Evolutionary conservation across 2,329 filamentous ascomycete species (phyloP).

Genomic region (Aspergillus vadensis): DNA sequence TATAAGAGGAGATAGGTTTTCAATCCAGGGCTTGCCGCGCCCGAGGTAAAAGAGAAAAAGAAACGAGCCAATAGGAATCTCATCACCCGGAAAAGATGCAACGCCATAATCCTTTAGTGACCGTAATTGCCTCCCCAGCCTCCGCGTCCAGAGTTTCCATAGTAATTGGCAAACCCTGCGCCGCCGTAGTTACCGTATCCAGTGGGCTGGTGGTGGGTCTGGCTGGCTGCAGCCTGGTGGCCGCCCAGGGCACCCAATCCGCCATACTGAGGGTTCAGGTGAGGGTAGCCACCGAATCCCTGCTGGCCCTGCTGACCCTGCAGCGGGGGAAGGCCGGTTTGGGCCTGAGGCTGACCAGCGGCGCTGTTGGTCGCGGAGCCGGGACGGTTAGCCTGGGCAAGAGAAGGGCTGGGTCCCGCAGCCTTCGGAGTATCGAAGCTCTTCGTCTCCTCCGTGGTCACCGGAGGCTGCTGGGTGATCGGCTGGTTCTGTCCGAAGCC

Average conservation of each 20-base stretch:
- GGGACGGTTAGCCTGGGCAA: slow-evolving; percentile 64
- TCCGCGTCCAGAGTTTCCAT: slow-evolving; percentile 46
- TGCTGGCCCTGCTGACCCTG: slow-evolving; percentile 57
- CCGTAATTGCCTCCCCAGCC: slow-evolving; percentile 53
- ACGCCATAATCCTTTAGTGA: slow-evolving; percentile 40
- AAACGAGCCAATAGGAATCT: slow-evolving; percentile 32
- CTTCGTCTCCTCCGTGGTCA: slow-evolving; percentile 58
- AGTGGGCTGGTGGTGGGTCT: slow-evolving; percentile 44
- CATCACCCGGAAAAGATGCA: slow-evolving; percentile 30
- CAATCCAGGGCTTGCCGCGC: slow-evolving; percentile 13
- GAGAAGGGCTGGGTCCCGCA: slow-evolving; percentile 61
- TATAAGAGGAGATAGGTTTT: slow-evolving; percentile 17
- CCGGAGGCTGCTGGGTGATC: slow-evolving; percentile 52
- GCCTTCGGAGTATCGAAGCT: slow-evolving; percentile 60
- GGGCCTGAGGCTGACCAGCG: slow-evolving; percentile 52
- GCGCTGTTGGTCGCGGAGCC: slow-evolving; percentile 64
- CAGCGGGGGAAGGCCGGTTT: slow-evolving; percentile 56
- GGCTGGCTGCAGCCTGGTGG: slow-evolving; percentile 45
- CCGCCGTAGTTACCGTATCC: slow-evolving; percentile 47
- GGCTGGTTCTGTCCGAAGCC: slow-evolving; percentile 60
- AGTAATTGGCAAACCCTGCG: slow-evolving; percentile 47
- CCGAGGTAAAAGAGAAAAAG: slow-evolving; percentile 29
- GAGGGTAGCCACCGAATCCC: slow-evolving; percentile 59
- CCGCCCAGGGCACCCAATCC: slow-evolving; percentile 46
- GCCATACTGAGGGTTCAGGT: slow-evolving; percentile 56